Evolutionary conservation across 2,329 filamentous ascomycete species (phyloP), one percentile per base, ranked within the genome.

Genomic region (Parascedosporium putredinis): DNA sequence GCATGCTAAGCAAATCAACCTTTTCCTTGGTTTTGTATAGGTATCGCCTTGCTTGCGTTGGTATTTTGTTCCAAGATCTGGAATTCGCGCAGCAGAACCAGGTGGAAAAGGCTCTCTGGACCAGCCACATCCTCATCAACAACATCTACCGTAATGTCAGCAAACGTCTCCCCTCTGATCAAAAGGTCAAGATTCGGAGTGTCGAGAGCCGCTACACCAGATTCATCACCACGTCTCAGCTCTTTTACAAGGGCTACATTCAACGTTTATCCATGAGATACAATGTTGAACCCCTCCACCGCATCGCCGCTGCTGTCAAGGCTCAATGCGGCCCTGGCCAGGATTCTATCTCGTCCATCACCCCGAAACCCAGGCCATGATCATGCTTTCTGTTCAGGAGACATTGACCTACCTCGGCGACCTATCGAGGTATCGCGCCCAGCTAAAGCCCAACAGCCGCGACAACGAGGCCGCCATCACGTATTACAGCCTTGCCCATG

Each of bases 341-440:
- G 58, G 65, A 72, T 53, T 63, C 66, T 49, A 62, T 71, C 53
- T 64, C 70, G 55, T 63, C 70, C 55, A 65, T 73, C 51, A 64
- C 74, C 40, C 58, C 71, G 61, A 74, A 10, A 65, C 87, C 47
- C 74, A 75, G 52, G 64, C 68, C n/a, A 68, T 74, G 55, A 77
- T 94, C 51, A 71, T 88, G 36, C 69, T 74, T 50, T 89, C 88
- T 3, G 95, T 87, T 62, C 86, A 95, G 67, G 79, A 82, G 50
- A 88, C 86, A 4, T 73, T 97, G 50, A 83, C 96, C 52, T 88
- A 85, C 56, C 78, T 97, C 8, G 93, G 93, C 29, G 93, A 98
- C 63, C 74, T 98, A 45, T 87, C 87, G 46, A 82, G 93, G 54
- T 98, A 96, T 66, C 83, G 90, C 49, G 74, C 76, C 49, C 86